Evolutionary conservation across 768 basidiomycete genomes (phyloP), one percentile per base, ranked within the genome.

Genomic region (Amylocystis lapponica): DNA sequence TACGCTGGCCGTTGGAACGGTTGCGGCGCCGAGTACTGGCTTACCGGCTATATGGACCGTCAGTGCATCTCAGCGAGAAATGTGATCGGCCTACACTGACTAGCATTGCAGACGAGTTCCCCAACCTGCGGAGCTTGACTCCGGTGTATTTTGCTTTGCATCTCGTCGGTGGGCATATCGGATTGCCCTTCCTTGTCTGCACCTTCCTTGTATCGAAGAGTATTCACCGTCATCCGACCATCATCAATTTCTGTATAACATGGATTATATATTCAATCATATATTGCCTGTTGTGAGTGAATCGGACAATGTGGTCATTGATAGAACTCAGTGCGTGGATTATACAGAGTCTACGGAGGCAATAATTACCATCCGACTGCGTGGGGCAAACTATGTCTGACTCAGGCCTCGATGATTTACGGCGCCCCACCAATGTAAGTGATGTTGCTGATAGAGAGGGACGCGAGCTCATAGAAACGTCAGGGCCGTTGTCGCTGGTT

Each of bases 181-280:
- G 74, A 34, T 58, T 79, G 11, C 76, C 75, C 12, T 47, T 74
- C 9, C 61, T 79, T 29, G 57, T 80, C 25, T 46, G 66, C 11
- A 76, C 72, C 10, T 70, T 70, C 37, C 51, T 72, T 14, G 45
- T 69, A 19, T 69, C 66, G 39, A 71, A 65, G 50, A 67, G 63
- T 32, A 56, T 70, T 21, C 58, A 62, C 27, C 70, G 74, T 42
- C 75, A 72, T 41, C 73, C 76, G 1, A 71, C 71, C 1, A 65
- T 80, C 50, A 58, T 79, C 46, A 81, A 81, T 47, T 73, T 80
- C 47, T 79, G 76, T 44, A 40, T 73, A n/a, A 66, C 72, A 35
- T 76, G 76, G 76, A 67, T 74, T 9, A 50, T 80, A 31, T 78
- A 71, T 51, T 79, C 79, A 5, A 54, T 79, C 44, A 61, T 68